Conservation (phyloP, 805 yeast species). For the Yarrowia alimentaria region DNA sequence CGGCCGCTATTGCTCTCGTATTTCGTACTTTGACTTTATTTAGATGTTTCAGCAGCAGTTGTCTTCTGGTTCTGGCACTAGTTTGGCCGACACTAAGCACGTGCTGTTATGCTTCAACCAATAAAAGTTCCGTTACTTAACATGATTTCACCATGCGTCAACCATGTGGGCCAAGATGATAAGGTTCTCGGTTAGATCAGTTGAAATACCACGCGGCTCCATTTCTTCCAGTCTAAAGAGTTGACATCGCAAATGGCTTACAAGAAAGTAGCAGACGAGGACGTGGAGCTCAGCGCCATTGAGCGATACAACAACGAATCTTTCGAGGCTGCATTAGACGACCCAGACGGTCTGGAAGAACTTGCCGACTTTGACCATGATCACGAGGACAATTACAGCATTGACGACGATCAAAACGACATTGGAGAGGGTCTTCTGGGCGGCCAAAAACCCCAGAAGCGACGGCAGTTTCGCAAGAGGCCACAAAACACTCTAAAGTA, state of each 20-base stretch:
- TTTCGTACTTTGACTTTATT: too few relatives aligned
- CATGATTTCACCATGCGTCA: conserved; percentile 3
- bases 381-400: conserved; percentile 16
- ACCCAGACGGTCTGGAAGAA: conserved; percentile 1
- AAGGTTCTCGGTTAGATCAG: conserved; percentile 27
- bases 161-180: background rate
- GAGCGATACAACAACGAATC: background rate
- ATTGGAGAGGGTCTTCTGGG: conserved; percentile 20
- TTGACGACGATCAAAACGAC: conserved; percentile 12
- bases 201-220: conserved; percentile 19
- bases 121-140: background rate
- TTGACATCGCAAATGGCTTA: background rate
- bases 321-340: background rate
- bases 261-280: background rate
- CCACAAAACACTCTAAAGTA: conserved; percentile 6
- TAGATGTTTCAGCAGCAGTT: too few relatives aligned
- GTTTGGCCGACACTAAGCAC: too few relatives aligned
- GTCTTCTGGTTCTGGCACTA: too few relatives aligned
- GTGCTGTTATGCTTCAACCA: conserved; percentile 16
- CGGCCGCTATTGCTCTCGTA: too few relatives aligned
- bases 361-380: conserved; percentile 3
- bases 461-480: background rate
- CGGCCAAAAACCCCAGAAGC: conserved; percentile 1
- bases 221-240: background rate
- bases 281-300: conserved; percentile 11